Conservation (phyloP, 2,329 filamentous ascomycete genomes). For the Sphaerulina musiva region DNA sequence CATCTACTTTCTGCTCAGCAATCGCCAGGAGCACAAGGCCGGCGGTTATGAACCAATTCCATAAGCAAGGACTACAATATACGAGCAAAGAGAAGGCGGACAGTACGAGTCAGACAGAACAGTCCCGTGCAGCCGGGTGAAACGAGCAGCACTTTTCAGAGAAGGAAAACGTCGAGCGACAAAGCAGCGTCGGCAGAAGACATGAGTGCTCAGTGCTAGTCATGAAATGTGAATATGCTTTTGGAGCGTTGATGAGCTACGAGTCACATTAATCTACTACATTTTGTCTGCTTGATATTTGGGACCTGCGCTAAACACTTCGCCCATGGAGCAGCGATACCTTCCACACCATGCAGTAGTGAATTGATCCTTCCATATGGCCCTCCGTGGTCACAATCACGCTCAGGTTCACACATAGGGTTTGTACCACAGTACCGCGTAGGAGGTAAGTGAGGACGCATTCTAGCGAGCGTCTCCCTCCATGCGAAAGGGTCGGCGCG, state of each 20-base stretch:
- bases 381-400: too few relatives aligned
- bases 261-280: not conserved
- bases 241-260: not conserved
- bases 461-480: too few relatives aligned
- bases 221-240: not conserved
- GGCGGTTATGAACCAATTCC: constrained; percentile 51
- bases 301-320: too few relatives aligned
- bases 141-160: too few relatives aligned
- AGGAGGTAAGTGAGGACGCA: too few relatives aligned
- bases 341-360: too few relatives aligned
- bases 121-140: not conserved
- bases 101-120: not conserved
- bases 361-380: too few relatives aligned
- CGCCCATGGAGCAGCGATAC: too few relatives aligned
- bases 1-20: constrained; percentile 59
- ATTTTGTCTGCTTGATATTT: too few relatives aligned
- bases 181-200: not conserved
- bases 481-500: too few relatives aligned
- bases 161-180: not conserved
- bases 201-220: not conserved
- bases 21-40: constrained; percentile 51
- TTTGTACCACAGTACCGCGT: too few relatives aligned
- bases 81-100: not conserved
- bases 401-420: too few relatives aligned
- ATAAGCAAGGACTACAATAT: not conserved